Conservation (phyloP, 2,329 filamentous ascomycete species). For the Elsinoe fawcettii region DNA sequence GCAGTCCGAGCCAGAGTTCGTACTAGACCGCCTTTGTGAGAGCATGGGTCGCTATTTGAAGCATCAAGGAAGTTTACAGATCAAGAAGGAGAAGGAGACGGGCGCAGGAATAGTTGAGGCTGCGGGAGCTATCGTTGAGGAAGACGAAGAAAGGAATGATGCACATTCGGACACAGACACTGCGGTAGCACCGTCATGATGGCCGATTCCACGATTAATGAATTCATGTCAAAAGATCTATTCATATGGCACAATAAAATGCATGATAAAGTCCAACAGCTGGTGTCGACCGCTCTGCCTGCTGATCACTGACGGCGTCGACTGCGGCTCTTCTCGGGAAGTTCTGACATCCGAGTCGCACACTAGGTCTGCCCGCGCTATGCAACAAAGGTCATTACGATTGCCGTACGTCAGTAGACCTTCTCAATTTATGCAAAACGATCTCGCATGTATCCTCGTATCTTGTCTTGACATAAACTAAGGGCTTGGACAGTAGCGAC, state of each 20-base stretch:
- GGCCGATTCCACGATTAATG: not conserved
- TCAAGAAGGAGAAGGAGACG: slow-evolving; percentile 9
- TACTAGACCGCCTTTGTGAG: slow-evolving; percentile 58
- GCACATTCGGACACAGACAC: not conserved
- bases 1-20: slow-evolving; percentile 57
- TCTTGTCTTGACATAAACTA: no score
- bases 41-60: slow-evolving; percentile 47
- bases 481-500: not conserved
- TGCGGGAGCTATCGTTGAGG: not conserved
- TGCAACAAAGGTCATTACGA: not conserved
- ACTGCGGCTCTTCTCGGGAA: not conserved
- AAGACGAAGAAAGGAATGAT: not conserved
- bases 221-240: no score
- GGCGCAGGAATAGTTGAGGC: slow-evolving; percentile 7
- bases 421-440: no score
- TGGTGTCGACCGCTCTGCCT: no score
- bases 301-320: not conserved
- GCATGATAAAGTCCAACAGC: not conserved
- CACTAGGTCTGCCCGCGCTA: not conserved
- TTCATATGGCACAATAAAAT: no score
- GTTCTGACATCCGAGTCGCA: not conserved
- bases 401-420: no score
- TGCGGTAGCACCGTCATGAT: not conserved
- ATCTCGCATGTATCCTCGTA: no score
- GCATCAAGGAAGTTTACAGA: slow-evolving; percentile 11